These are phyloP conservation scores for Agaricus blazei DNA, from an alignment of 768 basidiomycete species.

Conservation along the genomic window DNA sequence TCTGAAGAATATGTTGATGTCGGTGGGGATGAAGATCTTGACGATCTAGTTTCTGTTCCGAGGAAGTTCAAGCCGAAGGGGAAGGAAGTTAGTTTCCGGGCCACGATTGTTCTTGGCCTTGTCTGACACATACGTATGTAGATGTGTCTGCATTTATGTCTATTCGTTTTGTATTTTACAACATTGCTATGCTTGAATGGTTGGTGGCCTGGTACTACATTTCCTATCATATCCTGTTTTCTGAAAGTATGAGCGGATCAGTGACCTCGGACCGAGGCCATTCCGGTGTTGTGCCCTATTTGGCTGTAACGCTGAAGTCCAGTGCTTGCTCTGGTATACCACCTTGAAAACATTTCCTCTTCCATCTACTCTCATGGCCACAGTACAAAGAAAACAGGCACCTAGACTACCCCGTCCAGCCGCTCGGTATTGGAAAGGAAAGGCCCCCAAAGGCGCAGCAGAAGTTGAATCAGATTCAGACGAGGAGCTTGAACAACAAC, in stretches of 20 bases:
- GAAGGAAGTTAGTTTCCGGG: conserved; percentile 65
- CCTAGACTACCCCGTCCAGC: conserved; percentile 76
- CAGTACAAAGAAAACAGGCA: conserved; percentile 56
- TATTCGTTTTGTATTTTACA: too few species aligned
- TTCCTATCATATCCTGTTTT: not conserved
- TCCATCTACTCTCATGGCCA: conserved; percentile 10
- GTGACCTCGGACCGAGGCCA: not conserved
- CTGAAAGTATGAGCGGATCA: not conserved
- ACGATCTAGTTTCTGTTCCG: conserved; percentile 11
- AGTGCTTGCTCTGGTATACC: too few species aligned
- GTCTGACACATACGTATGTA: conserved; percentile 37
- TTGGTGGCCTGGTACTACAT: too few species aligned
- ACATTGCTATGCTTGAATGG: too few species aligned
- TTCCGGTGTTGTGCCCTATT: conserved; percentile 7
- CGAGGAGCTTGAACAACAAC: conserved; percentile 42
- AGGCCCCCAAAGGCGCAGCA: conserved; percentile 71
- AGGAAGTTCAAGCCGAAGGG: conserved; percentile 17
- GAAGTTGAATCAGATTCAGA: conserved; percentile 63
- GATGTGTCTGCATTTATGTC: not conserved
- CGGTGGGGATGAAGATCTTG: conserved; percentile 25
- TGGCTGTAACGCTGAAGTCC: not conserved
- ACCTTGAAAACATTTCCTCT: not conserved
- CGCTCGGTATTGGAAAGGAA: conserved; percentile 87
- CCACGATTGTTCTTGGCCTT: conserved; percentile 74
- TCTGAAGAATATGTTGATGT: conserved; percentile 48